Percentiles rank a stretch among this genome's conserved stretches.
These are phyloP conservation scores for Rhodomyrtus psidioides DNA, from an alignment of 441 rosid species.

Conservation along the genomic window DNA sequence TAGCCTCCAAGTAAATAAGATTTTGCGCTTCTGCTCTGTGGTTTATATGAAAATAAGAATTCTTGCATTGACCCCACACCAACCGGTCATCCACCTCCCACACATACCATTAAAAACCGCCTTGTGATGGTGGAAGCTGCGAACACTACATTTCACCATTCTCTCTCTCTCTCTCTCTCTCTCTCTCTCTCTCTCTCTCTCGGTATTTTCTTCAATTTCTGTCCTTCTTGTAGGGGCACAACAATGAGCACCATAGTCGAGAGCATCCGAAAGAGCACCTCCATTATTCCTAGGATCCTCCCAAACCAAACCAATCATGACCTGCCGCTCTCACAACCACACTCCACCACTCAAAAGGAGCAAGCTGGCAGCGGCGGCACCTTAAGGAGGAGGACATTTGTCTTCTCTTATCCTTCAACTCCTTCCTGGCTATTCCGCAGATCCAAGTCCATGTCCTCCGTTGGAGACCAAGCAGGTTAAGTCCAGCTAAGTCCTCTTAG, in stretches of 20 bases:
- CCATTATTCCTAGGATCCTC: slow-evolving; percentile 2
- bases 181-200: no score
- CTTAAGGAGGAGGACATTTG: slow-evolving; percentile 1
- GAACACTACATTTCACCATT: slow-evolving; percentile 20
- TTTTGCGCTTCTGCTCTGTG: background rate
- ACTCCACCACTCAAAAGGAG: slow-evolving; percentile 7
- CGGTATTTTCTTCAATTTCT: background rate
- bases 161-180: background rate
- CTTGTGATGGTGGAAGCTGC: slow-evolving; percentile 38
- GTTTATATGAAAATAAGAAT: background rate
- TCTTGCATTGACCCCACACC: slow-evolving; percentile 18
- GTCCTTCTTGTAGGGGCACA: background rate
- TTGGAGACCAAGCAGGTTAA: slow-evolving; percentile 28
- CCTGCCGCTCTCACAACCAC: slow-evolving; percentile 28
- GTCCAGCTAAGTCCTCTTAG: background rate
- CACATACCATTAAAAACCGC: slow-evolving; percentile 32
- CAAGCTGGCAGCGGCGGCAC: slow-evolving; percentile 20
- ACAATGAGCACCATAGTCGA: slow-evolving; percentile 57
- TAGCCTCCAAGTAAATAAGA: background rate
- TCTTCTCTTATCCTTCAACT: slow-evolving; percentile 35
- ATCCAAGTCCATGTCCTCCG: slow-evolving; percentile 56
- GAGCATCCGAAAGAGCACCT: slow-evolving; percentile 39
- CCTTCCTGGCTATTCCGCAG: slow-evolving; percentile 41
- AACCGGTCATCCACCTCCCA: slow-evolving; percentile 1
- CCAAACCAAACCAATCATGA: slow-evolving; percentile 3